These are phyloP conservation scores for Inonotus hispidus DNA, from an alignment of 1,284 basidiomycete genomes.

Conservation along the genomic window DNA sequence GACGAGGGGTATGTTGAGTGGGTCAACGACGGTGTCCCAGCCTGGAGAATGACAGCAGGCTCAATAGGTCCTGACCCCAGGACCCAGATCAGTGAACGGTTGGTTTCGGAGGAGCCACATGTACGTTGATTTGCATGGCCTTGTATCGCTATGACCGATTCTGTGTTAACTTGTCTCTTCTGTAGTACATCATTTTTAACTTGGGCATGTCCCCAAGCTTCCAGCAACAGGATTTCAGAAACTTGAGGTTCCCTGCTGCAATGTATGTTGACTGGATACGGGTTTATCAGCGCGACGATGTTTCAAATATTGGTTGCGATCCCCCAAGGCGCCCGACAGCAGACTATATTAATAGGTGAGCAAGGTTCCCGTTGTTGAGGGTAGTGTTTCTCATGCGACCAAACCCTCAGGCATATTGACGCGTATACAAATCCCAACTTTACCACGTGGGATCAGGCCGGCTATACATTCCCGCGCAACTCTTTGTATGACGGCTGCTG, in stretches of 20 bases:
- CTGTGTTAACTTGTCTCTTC: constrained; percentile 1
- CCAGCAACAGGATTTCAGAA: constrained; percentile 35
- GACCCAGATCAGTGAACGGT: constrained; percentile 35
- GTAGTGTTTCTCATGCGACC: constrained; percentile 3
- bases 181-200: constrained; percentile 40
- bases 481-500: constrained; percentile 52
- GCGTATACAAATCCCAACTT: constrained; percentile 69
- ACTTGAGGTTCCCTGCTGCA: constrained; percentile 34
- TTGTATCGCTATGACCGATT: not conserved
- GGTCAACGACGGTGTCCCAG: constrained; percentile 35
- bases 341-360: constrained; percentile 51
- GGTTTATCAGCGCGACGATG: constrained; percentile 36
- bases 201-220: constrained; percentile 38
- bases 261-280: constrained; percentile 42
- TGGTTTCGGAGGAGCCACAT: constrained; percentile 51
- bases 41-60: constrained; percentile 41
- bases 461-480: constrained; percentile 67
- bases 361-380: constrained; percentile 12
- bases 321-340: constrained; percentile 36
- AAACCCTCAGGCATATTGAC: constrained; percentile 47
- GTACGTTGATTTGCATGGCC: constrained; percentile 22
- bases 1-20: constrained; percentile 46
- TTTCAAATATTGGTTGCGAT: constrained; percentile 35
- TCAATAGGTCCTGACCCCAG: constrained; percentile 34
- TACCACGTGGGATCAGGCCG: constrained; percentile 68